Conservation (phyloP, 83 land plant genomes). For the Picea abies region DNA sequence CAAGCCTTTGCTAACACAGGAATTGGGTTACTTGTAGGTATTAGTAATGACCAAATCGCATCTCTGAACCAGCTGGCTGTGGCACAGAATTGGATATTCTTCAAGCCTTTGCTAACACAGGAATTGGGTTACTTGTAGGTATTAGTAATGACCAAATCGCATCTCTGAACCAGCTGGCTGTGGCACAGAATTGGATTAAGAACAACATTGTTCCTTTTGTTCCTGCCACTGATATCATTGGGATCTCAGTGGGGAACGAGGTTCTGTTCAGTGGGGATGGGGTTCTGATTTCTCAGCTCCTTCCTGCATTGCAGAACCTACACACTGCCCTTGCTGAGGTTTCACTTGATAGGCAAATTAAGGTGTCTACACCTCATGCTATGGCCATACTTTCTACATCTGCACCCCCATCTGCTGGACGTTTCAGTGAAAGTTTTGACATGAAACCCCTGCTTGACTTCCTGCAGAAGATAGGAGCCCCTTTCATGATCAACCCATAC, state of each 20-base stretch:
- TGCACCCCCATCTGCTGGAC: slow-evolving; percentile 57
- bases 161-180: slow-evolving; percentile 46
- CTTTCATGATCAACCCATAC: slow-evolving; percentile 75
- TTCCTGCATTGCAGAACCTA: slow-evolving; percentile 74
- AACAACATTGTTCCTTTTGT: slow-evolving; percentile 51
- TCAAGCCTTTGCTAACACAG: slow-evolving; percentile 50
- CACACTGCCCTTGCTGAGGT: slow-evolving; percentile 39
- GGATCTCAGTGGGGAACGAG: slow-evolving; percentile 73
- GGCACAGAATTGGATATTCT: slow-evolving; percentile 64
- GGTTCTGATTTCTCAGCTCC: slow-evolving; percentile 39
- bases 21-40: slow-evolving; percentile 52
- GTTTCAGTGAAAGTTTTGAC: slow-evolving; percentile 23
- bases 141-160: slow-evolving; percentile 67
- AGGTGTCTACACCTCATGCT: slow-evolving; percentile 69
- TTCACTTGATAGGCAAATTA: slow-evolving; percentile 35
- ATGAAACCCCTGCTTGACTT: slow-evolving; percentile 52
- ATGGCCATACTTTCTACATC: slow-evolving; percentile 57
- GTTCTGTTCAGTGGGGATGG: slow-evolving; percentile 45
- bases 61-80: slow-evolving; percentile 47
- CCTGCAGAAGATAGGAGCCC: slow-evolving; percentile 47
- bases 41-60: slow-evolving; percentile 65
- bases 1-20: slow-evolving; percentile 52
- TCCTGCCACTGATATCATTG: slow-evolving; percentile 56
- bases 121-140: slow-evolving; percentile 53
- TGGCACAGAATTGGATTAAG: slow-evolving; percentile 59